A percentile compares a stretch with the other conserved stretches of the same genome.
Evolutionary conservation across 345 rosid species (phyloP).

Genomic region (Cardamine occulta): DNA sequence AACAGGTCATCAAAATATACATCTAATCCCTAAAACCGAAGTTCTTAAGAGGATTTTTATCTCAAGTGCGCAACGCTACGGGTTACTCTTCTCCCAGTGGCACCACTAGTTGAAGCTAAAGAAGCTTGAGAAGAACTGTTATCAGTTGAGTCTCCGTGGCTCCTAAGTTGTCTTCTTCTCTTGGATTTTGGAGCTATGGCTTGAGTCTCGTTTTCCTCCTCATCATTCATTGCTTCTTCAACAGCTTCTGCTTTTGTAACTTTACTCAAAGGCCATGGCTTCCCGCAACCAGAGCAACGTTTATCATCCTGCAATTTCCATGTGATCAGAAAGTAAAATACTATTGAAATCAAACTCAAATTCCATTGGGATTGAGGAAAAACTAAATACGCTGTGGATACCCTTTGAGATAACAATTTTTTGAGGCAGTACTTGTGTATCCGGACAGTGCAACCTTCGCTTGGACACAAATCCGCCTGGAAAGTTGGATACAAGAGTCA

Average conservation of each 20-base stretch:
- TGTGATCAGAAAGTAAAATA: not conserved
- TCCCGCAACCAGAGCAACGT: constrained; percentile 70
- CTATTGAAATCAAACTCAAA: not conserved
- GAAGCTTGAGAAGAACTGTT: constrained; percentile 51
- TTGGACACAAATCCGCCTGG: constrained; percentile 80
- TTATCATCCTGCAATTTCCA: constrained; percentile 50
- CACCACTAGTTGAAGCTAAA: constrained; percentile 35
- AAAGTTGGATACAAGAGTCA: constrained; percentile 12
- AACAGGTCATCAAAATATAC: constrained; percentile 23
- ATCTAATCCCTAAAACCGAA: constrained; percentile 22
- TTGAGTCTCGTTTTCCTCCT: constrained; percentile 48
- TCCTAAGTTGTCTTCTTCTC: constrained; percentile 51
- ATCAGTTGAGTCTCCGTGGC: constrained; percentile 31
- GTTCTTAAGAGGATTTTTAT: constrained; percentile 26
- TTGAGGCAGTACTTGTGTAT: constrained; percentile 83
- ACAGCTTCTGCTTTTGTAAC: constrained; percentile 53
- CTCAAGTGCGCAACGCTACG: constrained; percentile 50
- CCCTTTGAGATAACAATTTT: constrained; percentile 60
- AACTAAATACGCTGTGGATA: constrained; percentile 27
- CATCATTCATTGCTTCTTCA: constrained; percentile 52
- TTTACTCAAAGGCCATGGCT: constrained; percentile 52
- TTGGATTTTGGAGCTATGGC: constrained; percentile 40
- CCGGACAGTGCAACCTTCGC: constrained; percentile 61
- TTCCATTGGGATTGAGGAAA: not conserved
- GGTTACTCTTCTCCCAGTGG: constrained; percentile 57